Evolutionary conservation across 305 asterid species (phyloP).

Genomic region (Fraxinus angustifolia): DNA sequence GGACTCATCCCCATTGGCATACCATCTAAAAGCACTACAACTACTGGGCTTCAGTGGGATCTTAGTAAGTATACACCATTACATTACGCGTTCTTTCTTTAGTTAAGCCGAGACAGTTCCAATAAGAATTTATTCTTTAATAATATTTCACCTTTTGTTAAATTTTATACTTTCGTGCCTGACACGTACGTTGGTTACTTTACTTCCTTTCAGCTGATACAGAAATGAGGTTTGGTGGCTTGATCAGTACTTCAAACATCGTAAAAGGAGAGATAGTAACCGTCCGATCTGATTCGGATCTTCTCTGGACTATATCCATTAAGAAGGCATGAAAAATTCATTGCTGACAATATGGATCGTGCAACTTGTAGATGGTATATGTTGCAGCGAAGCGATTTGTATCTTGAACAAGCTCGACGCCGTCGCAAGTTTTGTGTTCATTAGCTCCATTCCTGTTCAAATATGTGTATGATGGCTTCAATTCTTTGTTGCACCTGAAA

Average conservation of each 20-base stretch:
- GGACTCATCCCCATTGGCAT: conserved; percentile 75
- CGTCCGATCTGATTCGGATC: conserved; percentile 72
- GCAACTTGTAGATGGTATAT: background rate
- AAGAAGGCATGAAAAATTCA: conserved; percentile 30
- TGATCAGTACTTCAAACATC: conserved; percentile 75
- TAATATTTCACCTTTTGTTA: background rate
- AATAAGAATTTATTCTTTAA: background rate
- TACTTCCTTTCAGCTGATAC: conserved; percentile 47
- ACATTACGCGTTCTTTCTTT: background rate
- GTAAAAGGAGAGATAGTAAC: conserved; percentile 57
- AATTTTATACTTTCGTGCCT: conserved; percentile 6
- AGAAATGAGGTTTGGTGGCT: conserved; percentile 81
- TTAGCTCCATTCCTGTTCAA: conserved; percentile 18
- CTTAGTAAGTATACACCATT: conserved; percentile 48
- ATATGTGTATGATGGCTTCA: background rate
- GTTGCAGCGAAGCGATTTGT: background rate
- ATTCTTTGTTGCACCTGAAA: conserved; percentile 2
- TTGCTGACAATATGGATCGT: background rate
- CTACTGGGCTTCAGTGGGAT: conserved; percentile 90
- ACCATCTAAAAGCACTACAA: conserved; percentile 57
- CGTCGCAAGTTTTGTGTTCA: background rate
- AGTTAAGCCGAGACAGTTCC: background rate
- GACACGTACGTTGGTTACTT: conserved; percentile 3
- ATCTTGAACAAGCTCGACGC: background rate
- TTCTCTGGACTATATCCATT: conserved; percentile 84